Conservation (phyloP, 257 asterid species). For the Nicotiana attenuata region DNA sequence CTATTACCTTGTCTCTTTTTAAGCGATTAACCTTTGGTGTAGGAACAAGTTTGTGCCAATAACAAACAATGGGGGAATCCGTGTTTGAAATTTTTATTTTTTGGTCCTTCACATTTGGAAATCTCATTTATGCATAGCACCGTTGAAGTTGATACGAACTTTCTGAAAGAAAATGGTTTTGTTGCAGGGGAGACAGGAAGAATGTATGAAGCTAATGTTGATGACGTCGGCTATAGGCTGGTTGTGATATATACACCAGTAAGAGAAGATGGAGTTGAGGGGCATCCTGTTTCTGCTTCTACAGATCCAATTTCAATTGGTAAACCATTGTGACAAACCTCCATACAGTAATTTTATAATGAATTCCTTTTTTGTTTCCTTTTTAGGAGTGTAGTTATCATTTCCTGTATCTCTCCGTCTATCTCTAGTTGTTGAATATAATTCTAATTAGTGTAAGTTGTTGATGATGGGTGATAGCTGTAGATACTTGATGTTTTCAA, state of each 20-base stretch:
- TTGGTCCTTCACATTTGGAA: conserved; percentile 1
- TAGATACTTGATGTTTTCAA: neutral
- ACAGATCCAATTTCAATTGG: conserved; percentile 93
- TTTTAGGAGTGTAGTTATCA: neutral
- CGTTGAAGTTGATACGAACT: neutral
- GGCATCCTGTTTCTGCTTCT: conserved; percentile 87
- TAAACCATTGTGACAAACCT: conserved; percentile 17
- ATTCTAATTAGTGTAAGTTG: neutral
- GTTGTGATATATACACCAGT: conserved; percentile 88
- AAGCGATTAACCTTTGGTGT: neutral
- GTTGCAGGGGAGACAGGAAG: conserved; percentile 94
- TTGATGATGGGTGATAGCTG: neutral
- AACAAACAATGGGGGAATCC: neutral
- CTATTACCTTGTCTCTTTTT: neutral
- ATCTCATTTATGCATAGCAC: neutral
- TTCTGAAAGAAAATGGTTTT: neutral
- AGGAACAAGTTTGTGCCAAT: neutral
- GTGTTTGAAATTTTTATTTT: neutral
- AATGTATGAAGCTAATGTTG: conserved; percentile 99
- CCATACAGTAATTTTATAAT: neutral
- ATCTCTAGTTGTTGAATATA: neutral
- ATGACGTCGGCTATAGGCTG: conserved; percentile 93
- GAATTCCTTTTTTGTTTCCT: neutral
- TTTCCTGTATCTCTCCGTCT: neutral
- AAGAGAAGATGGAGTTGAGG: conserved; percentile 94